A percentile compares a stretch with the other conserved stretches of the same genome.
These are phyloP conservation scores for Leccinum fuscescens DNA, from an alignment of 1,284 basidiomycete genomes.

Conservation along the genomic window DNA sequence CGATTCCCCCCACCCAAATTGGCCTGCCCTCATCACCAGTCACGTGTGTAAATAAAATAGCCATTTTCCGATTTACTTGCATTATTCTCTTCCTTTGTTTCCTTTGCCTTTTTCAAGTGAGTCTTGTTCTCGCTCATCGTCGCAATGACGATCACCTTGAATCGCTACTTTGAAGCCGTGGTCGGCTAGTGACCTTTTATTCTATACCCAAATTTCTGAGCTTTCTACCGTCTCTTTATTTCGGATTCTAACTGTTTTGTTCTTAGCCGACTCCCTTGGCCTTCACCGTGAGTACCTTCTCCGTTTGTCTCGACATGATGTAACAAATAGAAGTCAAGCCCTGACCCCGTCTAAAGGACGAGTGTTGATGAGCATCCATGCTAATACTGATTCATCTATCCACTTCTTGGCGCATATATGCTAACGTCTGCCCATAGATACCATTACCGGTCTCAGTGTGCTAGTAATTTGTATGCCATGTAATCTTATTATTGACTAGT, in stretches of 20 bases:
- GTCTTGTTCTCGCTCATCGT: slow-evolving; percentile 13
- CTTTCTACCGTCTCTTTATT: slow-evolving; percentile 20
- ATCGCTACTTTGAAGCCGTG: slow-evolving; percentile 79
- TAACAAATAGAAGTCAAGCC: slow-evolving; percentile 85
- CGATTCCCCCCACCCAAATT: slow-evolving; percentile 4
- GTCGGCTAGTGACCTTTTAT: slow-evolving; percentile 61
- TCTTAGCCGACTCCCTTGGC: background rate
- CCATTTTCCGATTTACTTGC: background rate
- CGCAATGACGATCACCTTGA: slow-evolving; percentile 65
- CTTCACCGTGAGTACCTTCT: slow-evolving; percentile 40
- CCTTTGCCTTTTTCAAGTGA: slow-evolving; percentile 21
- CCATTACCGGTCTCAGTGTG: background rate
- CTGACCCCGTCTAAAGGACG: slow-evolving; percentile 73
- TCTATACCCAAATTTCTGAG: slow-evolving; percentile 90
- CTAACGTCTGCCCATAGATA: slow-evolving; percentile 19
- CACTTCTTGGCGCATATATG: background rate
- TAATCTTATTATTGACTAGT: background rate
- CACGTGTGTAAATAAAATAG: slow-evolving; percentile 17
- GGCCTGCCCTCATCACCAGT: slow-evolving; percentile 25
- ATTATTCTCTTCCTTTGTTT: slow-evolving; percentile 35
- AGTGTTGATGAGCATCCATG: slow-evolving; percentile 74
- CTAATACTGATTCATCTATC: slow-evolving; percentile 65
- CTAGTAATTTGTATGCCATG: background rate
- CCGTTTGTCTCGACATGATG: slow-evolving; percentile 45
- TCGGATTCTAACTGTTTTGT: slow-evolving; percentile 10